phyloP scores from a whole-genome alignment of 2,329 filamentous ascomycete species.

The Fusarium sp. region DNA sequence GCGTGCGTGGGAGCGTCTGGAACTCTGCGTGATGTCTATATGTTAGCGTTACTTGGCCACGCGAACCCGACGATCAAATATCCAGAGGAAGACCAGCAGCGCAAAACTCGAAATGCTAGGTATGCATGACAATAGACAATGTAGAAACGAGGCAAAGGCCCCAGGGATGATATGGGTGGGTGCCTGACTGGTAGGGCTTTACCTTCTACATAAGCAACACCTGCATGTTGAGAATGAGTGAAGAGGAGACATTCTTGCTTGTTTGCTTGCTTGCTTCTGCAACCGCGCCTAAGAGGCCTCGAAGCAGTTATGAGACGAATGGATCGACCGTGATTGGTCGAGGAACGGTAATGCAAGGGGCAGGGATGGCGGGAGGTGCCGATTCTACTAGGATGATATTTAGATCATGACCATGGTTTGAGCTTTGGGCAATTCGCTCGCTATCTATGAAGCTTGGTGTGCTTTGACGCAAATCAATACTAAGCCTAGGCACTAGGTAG shows the following conservation, averaged over 20 bases:
- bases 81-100: not conserved
- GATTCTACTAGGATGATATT: not conserved
- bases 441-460: not conserved
- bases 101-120: not conserved
- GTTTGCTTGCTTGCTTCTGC: not conserved
- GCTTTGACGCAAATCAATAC: not conserved
- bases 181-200: not conserved
- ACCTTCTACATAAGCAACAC: not conserved
- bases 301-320: conserved; percentile 16
- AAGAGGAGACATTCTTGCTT: conserved; percentile 7
- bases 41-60: not conserved
- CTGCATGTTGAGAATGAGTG: conserved; percentile 3
- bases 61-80: conserved; percentile 6
- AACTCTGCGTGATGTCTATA: not conserved
- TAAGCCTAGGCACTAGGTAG: not conserved
- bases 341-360: conserved; percentile 33
- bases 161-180: not conserved
- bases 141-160: not conserved
- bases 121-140: not conserved
- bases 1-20: not conserved
- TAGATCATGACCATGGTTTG: not conserved
- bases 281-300: conserved; percentile 1
- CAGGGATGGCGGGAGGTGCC: conserved; percentile 10
- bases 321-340: conserved; percentile 23
- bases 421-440: not conserved